phyloP scores from a whole-genome alignment of 2,329 filamentous ascomycete genomes.

The Dactylellina parvicollis region DNA sequence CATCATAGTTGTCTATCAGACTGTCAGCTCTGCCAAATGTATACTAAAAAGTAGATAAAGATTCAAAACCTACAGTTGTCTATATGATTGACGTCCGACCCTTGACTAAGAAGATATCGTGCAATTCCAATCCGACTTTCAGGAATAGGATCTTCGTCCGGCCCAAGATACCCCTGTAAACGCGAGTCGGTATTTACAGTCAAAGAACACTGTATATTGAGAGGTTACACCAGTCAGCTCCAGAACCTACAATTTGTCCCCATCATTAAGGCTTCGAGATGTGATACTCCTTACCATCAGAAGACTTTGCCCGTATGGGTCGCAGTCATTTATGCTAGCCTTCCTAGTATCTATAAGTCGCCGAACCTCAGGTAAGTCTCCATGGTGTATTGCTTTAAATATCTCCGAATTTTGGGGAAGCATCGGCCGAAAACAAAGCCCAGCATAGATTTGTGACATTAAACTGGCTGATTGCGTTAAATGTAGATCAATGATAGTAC shows the following conservation, averaged over 20 bases:
- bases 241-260: too few relatives aligned
- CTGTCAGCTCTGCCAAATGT: background rate
- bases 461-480: background rate
- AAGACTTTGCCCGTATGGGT: background rate
- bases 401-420: background rate
- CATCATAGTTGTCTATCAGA: conserved; percentile 7
- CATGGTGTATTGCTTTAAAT: background rate
- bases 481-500: background rate
- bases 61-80: conserved; percentile 1
- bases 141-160: background rate
- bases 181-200: too few relatives aligned
- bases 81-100: conserved; percentile 25
- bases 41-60: background rate
- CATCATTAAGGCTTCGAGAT: background rate
- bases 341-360: background rate
- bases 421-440: background rate
- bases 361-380: background rate
- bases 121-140: background rate
- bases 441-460: background rate
- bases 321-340: conserved; percentile 14
- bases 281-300: conserved; percentile 2
- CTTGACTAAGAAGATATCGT: background rate
- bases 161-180: background rate
- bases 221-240: too few relatives aligned
- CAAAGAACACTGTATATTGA: too few relatives aligned